Evolutionary conservation across 345 rosid genomes (phyloP).

Genomic region (Citrus australasica): DNA sequence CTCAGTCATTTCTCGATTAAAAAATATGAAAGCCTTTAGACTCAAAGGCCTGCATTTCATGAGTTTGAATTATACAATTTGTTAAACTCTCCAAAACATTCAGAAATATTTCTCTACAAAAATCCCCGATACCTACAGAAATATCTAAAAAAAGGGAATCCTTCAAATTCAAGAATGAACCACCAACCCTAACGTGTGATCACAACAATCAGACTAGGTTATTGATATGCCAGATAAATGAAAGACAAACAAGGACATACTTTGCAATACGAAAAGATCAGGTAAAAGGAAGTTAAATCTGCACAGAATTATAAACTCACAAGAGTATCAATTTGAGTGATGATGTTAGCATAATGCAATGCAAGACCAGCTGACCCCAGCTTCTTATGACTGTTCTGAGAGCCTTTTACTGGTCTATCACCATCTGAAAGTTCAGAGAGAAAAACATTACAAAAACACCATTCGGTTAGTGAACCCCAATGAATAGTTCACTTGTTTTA

Average conservation of each 20-base stretch:
- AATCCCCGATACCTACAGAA: background rate
- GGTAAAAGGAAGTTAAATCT: conserved; percentile 4
- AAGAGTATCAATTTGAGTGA: conserved; percentile 89
- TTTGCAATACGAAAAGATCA: background rate
- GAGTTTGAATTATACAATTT: background rate
- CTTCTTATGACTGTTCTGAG: conserved; percentile 42
- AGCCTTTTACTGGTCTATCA: conserved; percentile 42
- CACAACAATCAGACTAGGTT: background rate
- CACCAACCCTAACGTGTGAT: background rate
- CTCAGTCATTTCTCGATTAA: background rate
- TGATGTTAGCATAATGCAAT: conserved; percentile 93
- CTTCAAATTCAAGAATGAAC: background rate
- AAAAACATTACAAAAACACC: conserved; percentile 6
- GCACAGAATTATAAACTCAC: conserved; percentile 45
- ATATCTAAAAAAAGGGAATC: background rate
- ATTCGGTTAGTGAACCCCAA: background rate
- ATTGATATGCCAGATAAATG: background rate
- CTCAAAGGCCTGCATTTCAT: background rate
- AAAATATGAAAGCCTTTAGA: background rate
- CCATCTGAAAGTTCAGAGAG: conserved; percentile 52
- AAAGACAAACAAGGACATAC: background rate
- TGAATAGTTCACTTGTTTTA: background rate
- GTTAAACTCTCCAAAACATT: background rate
- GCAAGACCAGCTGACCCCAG: conserved; percentile 96
- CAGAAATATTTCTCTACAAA: background rate